These are phyloP conservation scores for Diaporthe amygdali DNA, from an alignment of 2,329 filamentous ascomycete species.

Conservation along the genomic window DNA sequence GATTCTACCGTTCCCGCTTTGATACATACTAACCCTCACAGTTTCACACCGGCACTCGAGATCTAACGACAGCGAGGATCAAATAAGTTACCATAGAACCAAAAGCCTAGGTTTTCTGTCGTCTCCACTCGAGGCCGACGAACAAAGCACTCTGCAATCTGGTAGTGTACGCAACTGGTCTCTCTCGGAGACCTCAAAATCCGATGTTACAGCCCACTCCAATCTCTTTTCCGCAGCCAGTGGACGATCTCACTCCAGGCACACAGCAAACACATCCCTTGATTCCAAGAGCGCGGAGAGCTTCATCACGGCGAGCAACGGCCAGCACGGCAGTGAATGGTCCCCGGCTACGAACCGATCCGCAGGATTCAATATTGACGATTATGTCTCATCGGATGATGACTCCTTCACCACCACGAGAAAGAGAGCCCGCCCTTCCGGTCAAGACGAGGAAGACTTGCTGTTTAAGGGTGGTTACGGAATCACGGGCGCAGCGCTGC, in stretches of 20 bases:
- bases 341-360: conserved; percentile 20
- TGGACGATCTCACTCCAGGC: conserved; percentile 44
- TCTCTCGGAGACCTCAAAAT: conserved; percentile 46
- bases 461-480: conserved; percentile 44
- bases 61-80: conserved; percentile 18
- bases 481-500: conserved; percentile 38
- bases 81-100: conserved; percentile 31
- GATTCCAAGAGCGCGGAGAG: conserved; percentile 36
- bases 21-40: background rate
- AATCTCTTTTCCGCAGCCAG: conserved; percentile 36
- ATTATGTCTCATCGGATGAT: conserved; percentile 44
- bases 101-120: conserved; percentile 27
- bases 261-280: conserved; percentile 51
- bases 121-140: conserved; percentile 40
- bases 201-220: conserved; percentile 45
- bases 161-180: conserved; percentile 47
- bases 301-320: conserved; percentile 25
- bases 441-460: conserved; percentile 42
- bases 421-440: conserved; percentile 24
- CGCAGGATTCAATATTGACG: conserved; percentile 42
- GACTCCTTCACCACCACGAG: conserved; percentile 36
- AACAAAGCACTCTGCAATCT: conserved; percentile 40
- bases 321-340: conserved; percentile 17
- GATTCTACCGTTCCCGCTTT: background rate
- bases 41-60: conserved; percentile 8